Evolutionary conservation across 164 flowering plant genomes (phyloP), one percentile per base, ranked within the genome.

Genomic region (Euptelea pleiosperma): DNA sequence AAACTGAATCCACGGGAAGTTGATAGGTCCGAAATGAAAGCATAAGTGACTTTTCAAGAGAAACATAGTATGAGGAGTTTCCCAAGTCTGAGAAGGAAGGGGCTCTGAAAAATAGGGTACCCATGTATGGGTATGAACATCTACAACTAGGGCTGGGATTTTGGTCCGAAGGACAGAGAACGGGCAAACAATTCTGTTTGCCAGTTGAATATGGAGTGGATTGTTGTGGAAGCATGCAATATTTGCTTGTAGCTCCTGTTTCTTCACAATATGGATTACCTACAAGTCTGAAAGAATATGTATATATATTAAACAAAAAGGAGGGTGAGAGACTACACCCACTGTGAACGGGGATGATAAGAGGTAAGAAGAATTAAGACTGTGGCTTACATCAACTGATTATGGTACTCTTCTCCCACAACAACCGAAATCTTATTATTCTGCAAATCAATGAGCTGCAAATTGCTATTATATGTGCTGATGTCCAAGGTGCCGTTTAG

Each of bases 41-140:
- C 68, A 64, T 65, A 60, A 82, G 6, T 9, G 62, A 18, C 1
- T 29, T 7, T 55, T 74, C 62, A 8, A 82, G 82, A 39, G 46
- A 12, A 10, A 0, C 22, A 44, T 58, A 80, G 31, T 54, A 21
- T 11, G 50, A 65, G 12, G 59, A 1, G 56, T 70, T 73, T 33
- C 48, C 63, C 43, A 72, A 61, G 69, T 63, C 65, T 30, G 79
- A 74, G 56, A 80, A 76, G 54, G 76, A 65, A 55, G 75, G 70
- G 50, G 82, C 69, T 42, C 77, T 76, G 66, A 82, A 76, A 33
- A 37, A 1, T 18, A 82, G 39, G 26, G 57, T 56, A 26, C 84
- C 82, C 2, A 55, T 56, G 66, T 74, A 82, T 30, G 87, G 82
- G 70, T 66, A 69, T 12, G 71, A 68, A 65, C 87, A 82, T 52